Conservation (phyloP, 768 basidiomycete genomes). For the Pisolithus microcarpus region DNA sequence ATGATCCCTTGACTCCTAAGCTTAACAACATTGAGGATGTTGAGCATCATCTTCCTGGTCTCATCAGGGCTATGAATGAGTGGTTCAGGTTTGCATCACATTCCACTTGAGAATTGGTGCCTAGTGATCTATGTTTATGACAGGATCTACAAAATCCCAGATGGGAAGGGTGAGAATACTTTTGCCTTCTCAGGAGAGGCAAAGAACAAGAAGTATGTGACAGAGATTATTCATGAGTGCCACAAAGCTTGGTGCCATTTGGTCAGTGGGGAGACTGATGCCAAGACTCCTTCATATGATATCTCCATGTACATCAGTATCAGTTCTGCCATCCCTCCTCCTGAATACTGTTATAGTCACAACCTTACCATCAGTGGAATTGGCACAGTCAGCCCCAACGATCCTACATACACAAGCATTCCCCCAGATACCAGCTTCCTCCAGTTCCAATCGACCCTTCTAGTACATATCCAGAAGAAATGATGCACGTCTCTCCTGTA, state of each 20-base stretch:
- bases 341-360: slow-evolving; percentile 40
- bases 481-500: slow-evolving; percentile 67
- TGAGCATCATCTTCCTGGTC: slow-evolving; percentile 93
- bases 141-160: slow-evolving; percentile 94
- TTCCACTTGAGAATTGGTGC: background rate
- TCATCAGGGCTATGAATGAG: slow-evolving; percentile 96
- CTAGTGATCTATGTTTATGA: slow-evolving; percentile 3
- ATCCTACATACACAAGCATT: slow-evolving; percentile 55
- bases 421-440: slow-evolving; percentile 74
- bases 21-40: slow-evolving; percentile 99
- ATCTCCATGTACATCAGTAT: slow-evolving; percentile 67
- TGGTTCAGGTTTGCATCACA: slow-evolving; percentile 77
- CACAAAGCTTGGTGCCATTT: slow-evolving; percentile 98
- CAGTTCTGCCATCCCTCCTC: background rate
- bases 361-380: slow-evolving; percentile 74
- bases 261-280: slow-evolving; percentile 68
- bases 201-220: slow-evolving; percentile 99
- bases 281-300: slow-evolving; percentile 66
- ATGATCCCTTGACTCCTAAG: slow-evolving; percentile 91
- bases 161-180: slow-evolving; percentile 94
- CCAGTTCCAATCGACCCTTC: slow-evolving; percentile 88
- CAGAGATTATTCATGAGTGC: slow-evolving; percentile 98
- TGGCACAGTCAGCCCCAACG: slow-evolving; percentile 55
- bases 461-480: slow-evolving; percentile 43
- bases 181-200: slow-evolving; percentile 99